Evolutionary conservation across 129 eudicot genomes (phyloP), one percentile per base, ranked within the genome.

Genomic region (Tanacetum coccineum): DNA sequence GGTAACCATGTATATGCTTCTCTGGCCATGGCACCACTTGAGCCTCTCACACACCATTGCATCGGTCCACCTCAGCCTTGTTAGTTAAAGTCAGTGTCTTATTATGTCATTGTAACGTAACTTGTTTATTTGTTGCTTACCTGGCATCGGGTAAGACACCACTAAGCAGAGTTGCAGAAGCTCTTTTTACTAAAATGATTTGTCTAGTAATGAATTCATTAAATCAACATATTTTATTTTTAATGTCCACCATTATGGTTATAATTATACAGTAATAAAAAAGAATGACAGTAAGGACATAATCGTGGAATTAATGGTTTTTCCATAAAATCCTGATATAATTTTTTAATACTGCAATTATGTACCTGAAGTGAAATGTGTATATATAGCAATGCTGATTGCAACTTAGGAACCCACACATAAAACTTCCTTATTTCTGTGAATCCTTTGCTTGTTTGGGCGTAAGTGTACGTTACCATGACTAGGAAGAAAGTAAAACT

Each of bases 401-500:
- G 80, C 66, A 70, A 18, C 63, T 9, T 60, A 68, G 64, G 18
- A 67, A 75, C 48, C 26, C 77, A 55, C 15, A 3, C 54, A 70
- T 61, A 70, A 32, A 61, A 62, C 65, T 76, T 50, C 80, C 80
- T 68, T 76, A 68, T 59, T 52, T 62, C 57, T 70, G 21, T n/a
- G 15, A 19, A 46, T 54, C 18, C 9, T 70, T 76, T 76, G 65
- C 75, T 60, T 70, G 66, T 54, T 62, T 70, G 30, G 45, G 19
- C 26, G 0, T 36, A 65, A 26, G 28, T 14, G n/a, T n/a, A n/a
- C n/a, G 8, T 56, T 4, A 45, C 51, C 50, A 78, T 78, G 81
- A 71, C 81, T 48, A 78, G 81, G 51, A 66, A 66, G 58, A 76
- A 70, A 70, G 81, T 76, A 70, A 70, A n/a, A n/a, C n/a, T n/a